Base-by-base conservation (phyloP, 495 filamentous ascomycete species). In the Sporormia fimetaria region DNA sequence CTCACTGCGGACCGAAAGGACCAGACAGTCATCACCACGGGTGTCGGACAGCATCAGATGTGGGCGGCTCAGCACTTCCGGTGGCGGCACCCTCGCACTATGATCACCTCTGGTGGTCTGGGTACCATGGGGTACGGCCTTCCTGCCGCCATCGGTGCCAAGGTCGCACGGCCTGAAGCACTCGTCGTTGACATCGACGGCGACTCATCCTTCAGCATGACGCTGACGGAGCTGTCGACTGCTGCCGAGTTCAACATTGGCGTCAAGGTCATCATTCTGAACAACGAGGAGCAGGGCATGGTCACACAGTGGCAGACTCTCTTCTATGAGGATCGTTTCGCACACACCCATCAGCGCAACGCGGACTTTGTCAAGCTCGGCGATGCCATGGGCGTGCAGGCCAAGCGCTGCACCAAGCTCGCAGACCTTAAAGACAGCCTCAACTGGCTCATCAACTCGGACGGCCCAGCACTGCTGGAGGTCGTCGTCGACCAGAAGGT, bases 221-320 rank as follows among this genome's bases (percentile, higher is more conserved):
- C 88, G 17, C 68, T 94, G 33, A 87, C 84, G 4, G 88, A 95
- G 61, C 70, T 96, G 40, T 76, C 75, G n/a, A 94, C 88, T 0
- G 84, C 83, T 15, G 71, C 76, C 11, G 85, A 95, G 58, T 94
- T 94, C 67, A 79, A 87, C 61, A 88, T 94, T 58, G 85, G 80
- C 33, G 76, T 90, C 59, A 95, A 95, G 68, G 67, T 95, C 34
- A 78, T 96, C 45, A 66, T 96, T 28, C 63, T 96, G 4, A 96
- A 95, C 63, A 96, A 96, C 58, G 87, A 94, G 62, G 87, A 93
- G 59, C 87, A 94, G 61, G 82, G 82, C 38, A 96, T 95, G 88
- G 86, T 95, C 3, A 93, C 88, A 3, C 87, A 95, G 63, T 92
- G 87, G 83, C 88, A 94, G 60, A 80, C 77, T 48, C 70, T 94